Evolutionary conservation across 306 rosid genomes (phyloP).

Genomic region (Corylus americana): DNA sequence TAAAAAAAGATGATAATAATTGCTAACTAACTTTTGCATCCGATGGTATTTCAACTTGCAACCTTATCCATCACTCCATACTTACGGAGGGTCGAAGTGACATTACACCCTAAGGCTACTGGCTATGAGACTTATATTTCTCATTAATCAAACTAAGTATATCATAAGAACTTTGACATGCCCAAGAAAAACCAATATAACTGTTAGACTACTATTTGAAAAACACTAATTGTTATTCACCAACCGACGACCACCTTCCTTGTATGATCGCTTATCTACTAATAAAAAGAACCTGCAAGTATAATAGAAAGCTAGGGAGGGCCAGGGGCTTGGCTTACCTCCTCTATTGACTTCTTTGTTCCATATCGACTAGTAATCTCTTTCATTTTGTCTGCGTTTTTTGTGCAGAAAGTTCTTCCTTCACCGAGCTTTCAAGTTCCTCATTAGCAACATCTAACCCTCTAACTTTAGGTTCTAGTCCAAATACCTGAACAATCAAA

Average conservation of each 20-base stretch:
- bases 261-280: background rate
- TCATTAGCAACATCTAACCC: constrained; percentile 36
- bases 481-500: constrained; percentile 56
- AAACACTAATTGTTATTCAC: background rate
- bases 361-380: constrained; percentile 47
- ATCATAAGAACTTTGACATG: background rate
- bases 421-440: constrained; percentile 35
- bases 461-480: constrained; percentile 76
- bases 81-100: background rate
- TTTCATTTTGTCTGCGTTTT: constrained; percentile 26
- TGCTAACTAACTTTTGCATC: no score
- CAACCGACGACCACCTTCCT: background rate
- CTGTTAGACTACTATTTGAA: background rate
- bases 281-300: background rate
- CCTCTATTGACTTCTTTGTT: constrained; percentile 51
- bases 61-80: background rate
- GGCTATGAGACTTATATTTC: background rate
- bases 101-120: background rate
- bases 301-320: background rate
- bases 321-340: constrained; percentile 39
- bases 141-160: background rate
- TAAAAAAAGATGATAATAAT: no score
- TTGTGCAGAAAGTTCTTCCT: constrained; percentile 37
- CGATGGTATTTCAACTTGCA: no score
- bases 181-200: background rate